Evolutionary conservation across 2,329 filamentous ascomycete species (phyloP).

Genomic region (Colletotrichum chlorophyti): DNA sequence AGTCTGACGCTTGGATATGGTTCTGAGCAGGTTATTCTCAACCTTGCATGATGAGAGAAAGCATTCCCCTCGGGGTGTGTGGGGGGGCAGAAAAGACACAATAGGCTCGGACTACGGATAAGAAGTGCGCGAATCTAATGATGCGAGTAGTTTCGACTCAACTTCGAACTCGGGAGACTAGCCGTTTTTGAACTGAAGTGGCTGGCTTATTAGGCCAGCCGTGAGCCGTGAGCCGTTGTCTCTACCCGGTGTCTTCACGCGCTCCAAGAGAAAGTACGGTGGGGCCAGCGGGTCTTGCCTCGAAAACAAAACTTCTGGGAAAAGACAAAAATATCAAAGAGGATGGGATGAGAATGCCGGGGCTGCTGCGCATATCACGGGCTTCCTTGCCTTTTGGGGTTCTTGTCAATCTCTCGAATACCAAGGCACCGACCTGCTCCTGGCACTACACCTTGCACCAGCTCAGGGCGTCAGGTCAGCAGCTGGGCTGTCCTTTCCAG

Average conservation of each 20-base stretch:
- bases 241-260: conserved; percentile 8
- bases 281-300: conserved; percentile 13
- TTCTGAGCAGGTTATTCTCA: neutral
- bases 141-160: too few species aligned
- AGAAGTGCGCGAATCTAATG: too few species aligned
- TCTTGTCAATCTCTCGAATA: neutral
- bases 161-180: neutral
- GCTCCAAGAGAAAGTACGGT: conserved; percentile 22
- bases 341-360: conserved; percentile 18
- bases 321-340: neutral
- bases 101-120: too few species aligned
- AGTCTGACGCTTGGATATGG: conserved; percentile 11
- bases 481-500: neutral
- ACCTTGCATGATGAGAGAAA: conserved; percentile 2
- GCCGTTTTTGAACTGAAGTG: neutral
- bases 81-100: too few species aligned
- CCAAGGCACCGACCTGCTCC: neutral
- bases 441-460: neutral
- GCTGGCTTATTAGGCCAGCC: neutral
- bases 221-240: conserved; percentile 11
- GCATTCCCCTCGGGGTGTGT: too few species aligned
- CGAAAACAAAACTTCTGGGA: conserved; percentile 19
- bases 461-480: neutral
- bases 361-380: conserved; percentile 4
- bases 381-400: neutral